Percentiles rank a stretch among this genome's conserved stretches.
Conservation (phyloP, 768 basidiomycete species). For the Clitopilus hobsonii region DNA sequence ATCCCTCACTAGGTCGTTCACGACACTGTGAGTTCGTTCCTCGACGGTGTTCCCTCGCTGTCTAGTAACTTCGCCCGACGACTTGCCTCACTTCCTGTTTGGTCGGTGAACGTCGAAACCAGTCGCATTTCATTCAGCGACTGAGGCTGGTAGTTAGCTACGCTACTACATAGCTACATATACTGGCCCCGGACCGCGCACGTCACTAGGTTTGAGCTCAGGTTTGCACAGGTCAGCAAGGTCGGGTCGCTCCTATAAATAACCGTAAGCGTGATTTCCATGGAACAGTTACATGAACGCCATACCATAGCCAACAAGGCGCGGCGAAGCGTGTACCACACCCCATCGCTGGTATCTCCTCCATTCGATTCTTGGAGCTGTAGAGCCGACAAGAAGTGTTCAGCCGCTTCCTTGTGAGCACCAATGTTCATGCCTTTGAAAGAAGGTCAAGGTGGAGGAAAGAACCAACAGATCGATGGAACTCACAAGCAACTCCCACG, state of each 20-base stretch:
- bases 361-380: conserved; percentile 68
- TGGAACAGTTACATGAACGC: background rate
- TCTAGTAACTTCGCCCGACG: too few species aligned
- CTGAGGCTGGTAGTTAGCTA: too few species aligned
- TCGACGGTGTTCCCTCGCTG: too few species aligned
- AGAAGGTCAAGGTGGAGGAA: conserved; percentile 4
- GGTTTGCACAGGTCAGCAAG: conserved; percentile 4
- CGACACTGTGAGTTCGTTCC: too few species aligned
- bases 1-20: too few species aligned
- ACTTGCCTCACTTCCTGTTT: too few species aligned
- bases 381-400: conserved; percentile 88
- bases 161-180: too few species aligned
- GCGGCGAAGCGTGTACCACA: conserved; percentile 88
- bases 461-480: conserved; percentile 3
- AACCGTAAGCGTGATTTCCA: conserved; percentile 12
- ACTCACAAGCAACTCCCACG: conserved; percentile 94
- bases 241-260: background rate
- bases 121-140: too few species aligned
- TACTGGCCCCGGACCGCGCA: too few species aligned
- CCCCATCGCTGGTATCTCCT: conserved; percentile 72
- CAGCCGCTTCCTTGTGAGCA: conserved; percentile 91
- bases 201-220: background rate
- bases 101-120: too few species aligned
- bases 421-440: conserved; percentile 87
- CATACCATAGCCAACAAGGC: conserved; percentile 76